A percentile compares a stretch with the other conserved stretches of the same genome.
phyloP scores from a whole-genome alignment of 2,329 filamentous ascomycete species.

The Epichloe uncinata region DNA sequence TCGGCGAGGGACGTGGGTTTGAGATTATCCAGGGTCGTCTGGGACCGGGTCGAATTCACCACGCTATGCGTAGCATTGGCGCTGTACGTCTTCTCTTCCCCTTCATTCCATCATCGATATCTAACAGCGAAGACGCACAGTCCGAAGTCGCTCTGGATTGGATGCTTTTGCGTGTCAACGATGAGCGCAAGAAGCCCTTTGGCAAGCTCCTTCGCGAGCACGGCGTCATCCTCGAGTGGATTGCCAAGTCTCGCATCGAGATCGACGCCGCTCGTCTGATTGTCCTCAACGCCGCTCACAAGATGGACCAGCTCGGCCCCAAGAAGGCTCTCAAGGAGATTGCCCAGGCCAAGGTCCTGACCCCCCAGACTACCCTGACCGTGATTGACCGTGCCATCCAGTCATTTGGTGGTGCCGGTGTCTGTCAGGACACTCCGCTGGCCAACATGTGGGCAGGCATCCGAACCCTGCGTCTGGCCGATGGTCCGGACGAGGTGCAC shows the following conservation, averaged over 20 bases:
- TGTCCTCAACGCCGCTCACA: conserved; percentile 88
- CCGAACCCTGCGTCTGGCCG: conserved; percentile 71
- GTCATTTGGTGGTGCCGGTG: conserved; percentile 78
- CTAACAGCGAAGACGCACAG: conserved; percentile 16
- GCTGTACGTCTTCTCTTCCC: conserved; percentile 37
- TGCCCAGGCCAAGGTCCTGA: conserved; percentile 85
- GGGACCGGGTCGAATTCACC: conserved; percentile 91
- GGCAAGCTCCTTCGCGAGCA: conserved; percentile 78
- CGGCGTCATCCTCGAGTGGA: conserved; percentile 89
- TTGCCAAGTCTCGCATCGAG: conserved; percentile 82
- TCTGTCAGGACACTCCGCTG: conserved; percentile 88
- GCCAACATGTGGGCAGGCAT: conserved; percentile 71
- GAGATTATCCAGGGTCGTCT: conserved; percentile 97
- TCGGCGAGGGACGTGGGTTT: conserved; percentile 88
- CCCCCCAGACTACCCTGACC: conserved; percentile 66
- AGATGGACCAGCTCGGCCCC: conserved; percentile 80
- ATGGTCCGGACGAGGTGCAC: conserved; percentile 95
- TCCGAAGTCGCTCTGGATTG: conserved; percentile 86
- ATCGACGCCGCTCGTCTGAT: conserved; percentile 84
- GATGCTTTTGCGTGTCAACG: conserved; percentile 90
- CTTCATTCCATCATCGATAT: neutral
- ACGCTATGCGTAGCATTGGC: conserved; percentile 91
- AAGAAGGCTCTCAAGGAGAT: conserved; percentile 90
- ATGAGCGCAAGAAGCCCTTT: conserved; percentile 81
- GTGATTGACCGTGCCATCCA: conserved; percentile 94